Evolutionary conservation across 352 stramenopile species (phyloP), one percentile per base, ranked within the genome.

Genomic region (Globisporangium parvum): DNA sequence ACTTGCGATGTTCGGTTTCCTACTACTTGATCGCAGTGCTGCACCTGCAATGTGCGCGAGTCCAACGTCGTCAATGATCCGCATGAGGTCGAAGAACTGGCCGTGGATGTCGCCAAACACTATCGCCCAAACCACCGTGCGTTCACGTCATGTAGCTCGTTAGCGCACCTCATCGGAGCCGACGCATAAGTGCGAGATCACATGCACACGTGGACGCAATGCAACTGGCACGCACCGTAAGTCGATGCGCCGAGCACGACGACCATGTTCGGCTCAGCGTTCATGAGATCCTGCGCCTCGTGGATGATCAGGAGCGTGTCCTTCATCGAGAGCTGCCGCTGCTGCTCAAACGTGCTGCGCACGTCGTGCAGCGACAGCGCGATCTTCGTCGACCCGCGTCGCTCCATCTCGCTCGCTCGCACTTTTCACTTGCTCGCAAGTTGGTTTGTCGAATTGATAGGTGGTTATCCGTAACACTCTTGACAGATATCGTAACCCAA

Each of bases 31-130:
- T n/a, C 23, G 20, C 55, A 15, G 10, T 6, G 31, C 44, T 60
- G 12, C 53, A 86, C 75, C 65, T 24, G 60, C 57, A 24, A 88
- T 49, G n/a, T 63, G 41, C 4, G 56, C 60, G 10, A 85, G 55
- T 5, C 57, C 73, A 37, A 76, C 63, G 23, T 65, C 63, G 39
- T 91, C 78, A 37, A 91, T 57, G 20, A 90, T 64, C 31, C 75
- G 65, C 60, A 90, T 75, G 15, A 90, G 62, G 50, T 90, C 81
- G 53, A 77, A 92, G 57, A 90, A 92, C 63, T 92, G 81, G 9
- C 81, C 79, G n/a, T 92, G 81, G 35, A 92, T 80, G 39, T 90
- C 81, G 6, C 81, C 79, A 70, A 92, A 82, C 10, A 93, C 83
- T 93, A 55, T 26, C 37, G 11, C 55, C 4, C n/a, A 53, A 44